Evolutionary conservation across 306 rosid species (phyloP), one percentile per base, ranked within the genome.

Genomic region (Trifolium subterraneum): DNA sequence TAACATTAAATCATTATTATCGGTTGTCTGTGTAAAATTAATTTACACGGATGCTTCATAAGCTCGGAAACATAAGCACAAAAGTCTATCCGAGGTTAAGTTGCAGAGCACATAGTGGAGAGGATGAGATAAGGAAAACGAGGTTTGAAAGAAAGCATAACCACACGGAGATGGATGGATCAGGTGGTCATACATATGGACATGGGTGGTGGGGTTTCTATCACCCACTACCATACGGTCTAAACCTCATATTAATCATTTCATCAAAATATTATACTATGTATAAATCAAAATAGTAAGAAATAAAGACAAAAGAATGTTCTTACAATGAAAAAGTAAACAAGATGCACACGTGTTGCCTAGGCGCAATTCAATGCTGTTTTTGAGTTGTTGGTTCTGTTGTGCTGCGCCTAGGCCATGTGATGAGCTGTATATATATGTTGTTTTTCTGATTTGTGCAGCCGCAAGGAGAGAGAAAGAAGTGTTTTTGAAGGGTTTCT

Each of bases 111-210:
- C 2, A 20, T 18, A 41, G 50, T 44, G 41, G 13, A 71, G 25
- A 60, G 70, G 62, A 77, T 76, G 76, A 71, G 90, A 84, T 86
- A 74, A 84, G 20, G 74, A 84, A 84, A 79, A 73, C 50, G 79
- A 84, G 86, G 77, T 11, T 64, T 16, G 62, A 31, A 61, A 36
- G 66, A 42, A 23, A 64, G 29, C 39, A 59, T 16, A 58, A 58
- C 74, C 83, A 65, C 64, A 72, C 12, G 76, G 54, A 3, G 10
- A 22, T 22, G 25, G 1, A 22, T 22, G 39, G 39, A 36, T 45
- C 51, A 45, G 18, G 69, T 68, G 42, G 52, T 52, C 41, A 72
- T 42, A 19, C 63, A 61, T 14, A 74, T n/a, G 18, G 63, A 45
- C 41, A 60, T 20, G 7, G 10, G 42, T 66, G 83, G 75, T 79